These are phyloP conservation scores for Claviceps capensis DNA, from an alignment of 2,329 filamentous ascomycete genomes.

Conservation along the genomic window DNA sequence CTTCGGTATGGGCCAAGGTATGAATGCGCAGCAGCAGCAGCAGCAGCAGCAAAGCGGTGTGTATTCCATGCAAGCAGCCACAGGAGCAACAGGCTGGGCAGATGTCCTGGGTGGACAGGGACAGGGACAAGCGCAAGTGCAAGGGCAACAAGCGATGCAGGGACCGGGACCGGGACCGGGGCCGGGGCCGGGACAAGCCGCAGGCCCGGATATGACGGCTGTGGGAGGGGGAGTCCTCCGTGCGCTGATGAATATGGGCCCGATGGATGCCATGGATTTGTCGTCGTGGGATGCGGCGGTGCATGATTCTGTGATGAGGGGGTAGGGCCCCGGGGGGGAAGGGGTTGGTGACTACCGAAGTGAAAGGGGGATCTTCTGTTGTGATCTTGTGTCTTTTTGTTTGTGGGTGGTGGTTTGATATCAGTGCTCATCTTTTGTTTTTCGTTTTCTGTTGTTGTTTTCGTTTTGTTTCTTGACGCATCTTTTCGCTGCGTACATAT, in stretches of 20 bases:
- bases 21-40: conserved; percentile 12
- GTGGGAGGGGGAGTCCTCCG: conserved; percentile 43
- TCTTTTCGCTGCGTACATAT: no score
- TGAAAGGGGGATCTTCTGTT: no score
- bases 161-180: no score
- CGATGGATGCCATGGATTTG: conserved; percentile 48
- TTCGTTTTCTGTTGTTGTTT: no score
- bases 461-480: no score
- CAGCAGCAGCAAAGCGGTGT: conserved; percentile 9
- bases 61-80: conserved; percentile 8
- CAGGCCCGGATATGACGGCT: conserved; percentile 31
- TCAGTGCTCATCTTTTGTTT: no score
- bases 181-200: conserved; percentile 14
- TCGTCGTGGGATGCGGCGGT: conserved; percentile 30
- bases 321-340: neutral
- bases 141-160: neutral
- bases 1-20: conserved; percentile 19
- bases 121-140: conserved; percentile 15
- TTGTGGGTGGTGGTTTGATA: no score
- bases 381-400: no score
- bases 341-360: neutral
- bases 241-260: conserved; percentile 43
- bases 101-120: conserved; percentile 23
- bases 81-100: conserved; percentile 27
- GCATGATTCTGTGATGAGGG: conserved; percentile 13